These are phyloP conservation scores for Beauveria brongniartii DNA, from an alignment of 2,329 filamentous ascomycete genomes.

Conservation along the genomic window DNA sequence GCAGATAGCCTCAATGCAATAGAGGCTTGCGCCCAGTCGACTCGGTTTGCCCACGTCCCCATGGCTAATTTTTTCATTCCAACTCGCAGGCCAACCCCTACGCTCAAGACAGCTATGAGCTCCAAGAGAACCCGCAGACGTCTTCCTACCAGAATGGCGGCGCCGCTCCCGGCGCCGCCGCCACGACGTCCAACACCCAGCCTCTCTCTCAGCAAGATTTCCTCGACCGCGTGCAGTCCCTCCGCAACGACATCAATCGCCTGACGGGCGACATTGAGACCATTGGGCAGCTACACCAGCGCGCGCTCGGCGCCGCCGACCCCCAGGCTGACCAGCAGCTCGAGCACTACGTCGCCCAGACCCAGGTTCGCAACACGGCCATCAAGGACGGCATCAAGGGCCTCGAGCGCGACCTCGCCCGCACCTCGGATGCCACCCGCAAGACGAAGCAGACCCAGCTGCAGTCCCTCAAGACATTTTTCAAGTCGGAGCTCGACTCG, in stretches of 20 bases:
- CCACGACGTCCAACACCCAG: slow-evolving; percentile 19
- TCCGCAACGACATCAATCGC: slow-evolving; percentile 59
- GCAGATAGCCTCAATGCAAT: neutral
- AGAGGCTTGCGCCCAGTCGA: neutral
- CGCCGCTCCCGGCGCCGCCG: neutral
- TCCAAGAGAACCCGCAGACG: slow-evolving; percentile 32
- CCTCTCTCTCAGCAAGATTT: slow-evolving; percentile 57
- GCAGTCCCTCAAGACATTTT: slow-evolving; percentile 60
- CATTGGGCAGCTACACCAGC: slow-evolving; percentile 64
- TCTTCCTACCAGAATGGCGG: slow-evolving; percentile 14
- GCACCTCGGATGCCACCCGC: slow-evolving; percentile 52
- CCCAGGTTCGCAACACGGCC: slow-evolving; percentile 62
- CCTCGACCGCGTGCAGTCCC: slow-evolving; percentile 56
- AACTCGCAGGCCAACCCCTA: slow-evolving; percentile 22
- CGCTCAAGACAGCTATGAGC: slow-evolving; percentile 35
- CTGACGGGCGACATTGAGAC: slow-evolving; percentile 59
- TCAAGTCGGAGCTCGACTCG: slow-evolving; percentile 61
- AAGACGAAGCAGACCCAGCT: slow-evolving; percentile 63
- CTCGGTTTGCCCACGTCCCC: neutral
- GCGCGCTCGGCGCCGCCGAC: slow-evolving; percentile 60
- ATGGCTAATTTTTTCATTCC: neutral
- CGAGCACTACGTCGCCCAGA: slow-evolving; percentile 60
- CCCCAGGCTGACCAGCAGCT: slow-evolving; percentile 46
- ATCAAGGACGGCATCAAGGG: slow-evolving; percentile 75
- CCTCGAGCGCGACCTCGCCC: slow-evolving; percentile 61